These are phyloP conservation scores for Tricholoma matsutake DNA, from an alignment of 768 basidiomycete genomes.

Conservation along the genomic window DNA sequence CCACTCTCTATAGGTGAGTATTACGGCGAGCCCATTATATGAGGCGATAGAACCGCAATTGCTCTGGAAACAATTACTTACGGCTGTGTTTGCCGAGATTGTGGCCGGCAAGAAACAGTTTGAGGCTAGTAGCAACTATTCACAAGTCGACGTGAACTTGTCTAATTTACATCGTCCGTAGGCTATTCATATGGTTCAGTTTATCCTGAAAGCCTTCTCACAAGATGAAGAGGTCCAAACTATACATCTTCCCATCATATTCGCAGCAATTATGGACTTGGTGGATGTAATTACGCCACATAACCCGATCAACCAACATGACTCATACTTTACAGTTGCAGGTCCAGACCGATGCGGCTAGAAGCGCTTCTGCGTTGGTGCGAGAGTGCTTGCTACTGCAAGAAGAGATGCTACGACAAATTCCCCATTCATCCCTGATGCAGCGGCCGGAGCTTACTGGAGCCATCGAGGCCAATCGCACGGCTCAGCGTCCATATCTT, in stretches of 20 bases:
- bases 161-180: conserved; percentile 25
- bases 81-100: conserved; percentile 54
- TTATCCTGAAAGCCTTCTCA: conserved; percentile 71
- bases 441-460: conserved; percentile 47
- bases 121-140: conserved; percentile 41
- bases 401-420: conserved; percentile 50
- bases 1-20: conserved; percentile 48
- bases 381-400: conserved; percentile 46
- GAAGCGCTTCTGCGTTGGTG: conserved; percentile 32
- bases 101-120: conserved; percentile 35
- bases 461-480: conserved; percentile 27
- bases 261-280: conserved; percentile 63
- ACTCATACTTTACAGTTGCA: conserved; percentile 27
- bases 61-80: conserved; percentile 78
- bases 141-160: conserved; percentile 1
- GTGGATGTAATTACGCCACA: conserved; percentile 49
- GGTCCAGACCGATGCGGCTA: conserved; percentile 33
- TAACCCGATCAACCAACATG: not conserved
- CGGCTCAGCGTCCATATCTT: conserved; percentile 39
- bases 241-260: conserved; percentile 78
- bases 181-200: conserved; percentile 67
- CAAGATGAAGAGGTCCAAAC: conserved; percentile 87
- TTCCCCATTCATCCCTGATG: conserved; percentile 47
- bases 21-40: conserved; percentile 86
- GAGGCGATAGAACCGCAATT: conserved; percentile 90